Evolutionary conservation across 108 stramenopile species (phyloP).

Genomic region (Stephanodiscus minutulus): DNA sequence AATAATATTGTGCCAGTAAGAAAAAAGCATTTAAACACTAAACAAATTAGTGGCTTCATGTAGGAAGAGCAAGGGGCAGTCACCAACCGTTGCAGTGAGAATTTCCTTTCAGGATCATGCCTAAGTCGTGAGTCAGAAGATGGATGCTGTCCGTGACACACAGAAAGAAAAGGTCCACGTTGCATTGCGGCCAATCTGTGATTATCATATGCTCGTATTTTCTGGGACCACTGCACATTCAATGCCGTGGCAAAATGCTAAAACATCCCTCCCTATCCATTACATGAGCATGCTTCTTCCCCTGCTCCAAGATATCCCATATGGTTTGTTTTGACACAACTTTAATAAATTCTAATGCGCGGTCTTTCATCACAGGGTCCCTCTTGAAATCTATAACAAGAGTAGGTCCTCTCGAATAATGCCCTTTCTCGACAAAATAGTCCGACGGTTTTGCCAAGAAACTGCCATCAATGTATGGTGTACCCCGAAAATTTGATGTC

Average conservation of each 20-base stretch:
- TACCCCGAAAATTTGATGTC: conserved; percentile 57
- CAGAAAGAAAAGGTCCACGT: no score
- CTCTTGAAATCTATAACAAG: conserved; percentile 70
- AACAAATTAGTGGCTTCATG: no score
- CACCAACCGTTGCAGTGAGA: no score
- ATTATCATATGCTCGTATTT: not conserved
- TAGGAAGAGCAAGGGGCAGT: no score
- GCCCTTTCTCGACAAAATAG: conserved; percentile 44
- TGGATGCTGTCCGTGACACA: no score
- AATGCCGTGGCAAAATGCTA: conserved; percentile 16
- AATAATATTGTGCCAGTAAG: no score
- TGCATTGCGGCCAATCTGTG: no score
- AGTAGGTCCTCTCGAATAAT: conserved; percentile 16
- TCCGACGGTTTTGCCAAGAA: conserved; percentile 63
- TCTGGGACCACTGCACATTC: not conserved
- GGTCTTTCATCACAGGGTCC: conserved; percentile 61
- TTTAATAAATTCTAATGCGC: conserved; percentile 61
- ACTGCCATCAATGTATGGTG: conserved; percentile 76
- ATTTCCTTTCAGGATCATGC: no score
- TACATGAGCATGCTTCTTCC: conserved; percentile 58
- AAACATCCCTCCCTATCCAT: conserved; percentile 70
- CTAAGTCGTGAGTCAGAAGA: no score
- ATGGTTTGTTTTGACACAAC: conserved; percentile 68
- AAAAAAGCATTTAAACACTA: no score
- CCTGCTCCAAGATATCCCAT: conserved; percentile 68